Conservation (phyloP, 352 stramenopile genomes). For the Phytophthora pseudosyringae region DNA sequence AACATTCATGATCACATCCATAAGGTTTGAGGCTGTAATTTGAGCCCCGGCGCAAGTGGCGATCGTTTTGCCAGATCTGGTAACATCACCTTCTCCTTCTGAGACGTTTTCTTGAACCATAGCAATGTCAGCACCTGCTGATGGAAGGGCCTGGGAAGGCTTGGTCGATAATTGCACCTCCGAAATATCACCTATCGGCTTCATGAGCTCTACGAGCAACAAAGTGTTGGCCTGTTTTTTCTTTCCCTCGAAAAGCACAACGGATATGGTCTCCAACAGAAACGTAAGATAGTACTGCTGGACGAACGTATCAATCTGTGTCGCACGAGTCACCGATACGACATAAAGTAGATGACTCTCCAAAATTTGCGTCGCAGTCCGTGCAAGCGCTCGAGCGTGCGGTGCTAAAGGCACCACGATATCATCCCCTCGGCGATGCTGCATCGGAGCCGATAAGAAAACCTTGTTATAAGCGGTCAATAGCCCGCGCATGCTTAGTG, state of each 20-base stretch:
- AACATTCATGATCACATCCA: slow-evolving; percentile 65
- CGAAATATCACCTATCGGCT: slow-evolving; percentile 34
- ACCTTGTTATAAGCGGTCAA: slow-evolving; percentile 71
- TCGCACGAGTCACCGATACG: slow-evolving; percentile 41
- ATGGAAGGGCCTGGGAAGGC: background rate
- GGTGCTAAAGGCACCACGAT: slow-evolving; percentile 55
- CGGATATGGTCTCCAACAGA: slow-evolving; percentile 78
- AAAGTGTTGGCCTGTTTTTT: slow-evolving; percentile 82
- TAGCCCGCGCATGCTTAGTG: slow-evolving; percentile 69
- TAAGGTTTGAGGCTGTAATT: slow-evolving; percentile 48
- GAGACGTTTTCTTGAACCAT: slow-evolving; percentile 35
- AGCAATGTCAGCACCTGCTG: slow-evolving; percentile 33
- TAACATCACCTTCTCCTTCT: slow-evolving; percentile 12
- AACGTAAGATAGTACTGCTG: slow-evolving; percentile 84
- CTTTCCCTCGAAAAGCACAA: slow-evolving; percentile 77
- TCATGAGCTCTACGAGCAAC: slow-evolving; percentile 70
- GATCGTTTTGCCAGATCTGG: slow-evolving; percentile 27
- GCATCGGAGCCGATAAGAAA: slow-evolving; percentile 63
- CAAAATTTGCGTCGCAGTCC: slow-evolving; percentile 53
- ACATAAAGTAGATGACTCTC: slow-evolving; percentile 62
- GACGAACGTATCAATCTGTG: slow-evolving; percentile 63
- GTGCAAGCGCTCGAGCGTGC: slow-evolving; percentile 60
- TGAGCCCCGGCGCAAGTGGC: slow-evolving; percentile 34
- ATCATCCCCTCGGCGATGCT: slow-evolving; percentile 77
- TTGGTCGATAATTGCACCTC: slow-evolving; percentile 22